Conservation (phyloP, 441 rosid species). For the Geranium incanum region DNA sequence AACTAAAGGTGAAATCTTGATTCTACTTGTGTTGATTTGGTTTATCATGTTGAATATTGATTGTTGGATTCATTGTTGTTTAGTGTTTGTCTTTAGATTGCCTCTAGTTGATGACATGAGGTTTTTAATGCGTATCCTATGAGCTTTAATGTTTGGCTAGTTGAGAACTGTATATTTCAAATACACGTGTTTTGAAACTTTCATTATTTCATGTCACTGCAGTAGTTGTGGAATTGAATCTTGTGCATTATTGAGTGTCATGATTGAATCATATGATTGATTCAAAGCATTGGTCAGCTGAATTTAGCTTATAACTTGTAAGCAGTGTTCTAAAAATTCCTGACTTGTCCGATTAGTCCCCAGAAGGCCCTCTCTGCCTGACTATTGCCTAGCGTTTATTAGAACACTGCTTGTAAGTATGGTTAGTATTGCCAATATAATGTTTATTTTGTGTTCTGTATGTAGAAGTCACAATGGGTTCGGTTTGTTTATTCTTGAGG, state of each 20-base stretch:
- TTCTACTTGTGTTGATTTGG: background rate
- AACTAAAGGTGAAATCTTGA: constrained; percentile 51
- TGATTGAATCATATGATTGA: too few relatives aligned
- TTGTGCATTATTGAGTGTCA: too few relatives aligned
- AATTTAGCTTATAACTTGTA: too few relatives aligned
- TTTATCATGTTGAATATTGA: background rate
- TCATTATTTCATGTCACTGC: background rate
- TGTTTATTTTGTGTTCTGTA: background rate
- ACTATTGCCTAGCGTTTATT: too few relatives aligned
- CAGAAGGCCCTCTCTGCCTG: too few relatives aligned
- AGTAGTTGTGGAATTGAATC: background rate
- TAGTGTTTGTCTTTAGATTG: constrained; percentile 1
- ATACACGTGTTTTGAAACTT: background rate
- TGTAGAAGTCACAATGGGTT: background rate
- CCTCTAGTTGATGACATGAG: background rate
- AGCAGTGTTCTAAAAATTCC: too few relatives aligned
- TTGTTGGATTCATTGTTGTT: background rate
- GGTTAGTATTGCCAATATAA: background rate
- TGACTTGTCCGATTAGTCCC: too few relatives aligned
- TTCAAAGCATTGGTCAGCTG: too few relatives aligned
- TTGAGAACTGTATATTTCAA: background rate
- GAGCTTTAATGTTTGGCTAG: background rate
- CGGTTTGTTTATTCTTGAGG: background rate
- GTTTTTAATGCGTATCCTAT: background rate
- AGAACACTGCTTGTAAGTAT: too few relatives aligned